Base-by-base conservation (phyloP, 192 early-diverging fungal species). In the Linderina pennispora region DNA sequence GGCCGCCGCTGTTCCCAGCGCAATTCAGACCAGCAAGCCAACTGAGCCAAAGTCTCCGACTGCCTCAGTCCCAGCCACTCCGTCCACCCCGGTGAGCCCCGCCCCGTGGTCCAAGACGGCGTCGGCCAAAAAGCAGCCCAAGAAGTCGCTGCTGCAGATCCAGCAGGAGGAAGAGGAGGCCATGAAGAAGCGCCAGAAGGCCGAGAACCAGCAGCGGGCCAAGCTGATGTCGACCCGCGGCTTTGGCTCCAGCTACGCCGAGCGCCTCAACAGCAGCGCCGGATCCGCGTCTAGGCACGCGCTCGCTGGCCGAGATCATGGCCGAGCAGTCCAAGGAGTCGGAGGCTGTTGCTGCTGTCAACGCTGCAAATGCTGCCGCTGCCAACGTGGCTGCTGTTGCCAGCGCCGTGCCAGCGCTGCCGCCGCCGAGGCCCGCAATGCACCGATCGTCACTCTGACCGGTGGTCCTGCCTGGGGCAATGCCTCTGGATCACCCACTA, bases 131-230 rank as follows among this genome's bases (percentile, higher is more conserved):
- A 69, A 60, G 21, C 45, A 56, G 54, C 67, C 67, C n/a, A 64
- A 64, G 31, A 71, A 71, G 39, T 59, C 67, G 23, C 45, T 75
- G 13, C 32, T 69, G 53, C 64, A 75, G 45, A 75, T 75, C 16
- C 72, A 75, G 52, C 61, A 64, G 36, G 72, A 75, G 23, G 65
- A 75, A 36, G 64, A 74, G 40, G 61, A 51, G 23, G 53, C 55
- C 1, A 44, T 39, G 28, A 50, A 50, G 36, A 55, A 47, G 28
- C 64, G 55, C 32, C 67, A 60, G 34, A 44, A 42, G 23, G 50
- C 48, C 16, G 50, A 59, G 18, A 47, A 47, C 17, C 42, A 58
- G 43, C 50, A 55, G 46, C 61, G 52, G 11, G 39, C 41, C 10
- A 32, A 31, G 18, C 21, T 16, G 2, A 46, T 36, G 3, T 22